phyloP scores from a whole-genome alignment of 2,329 filamentous ascomycete genomes.

The Thermothelomyces thermophilus region DNA sequence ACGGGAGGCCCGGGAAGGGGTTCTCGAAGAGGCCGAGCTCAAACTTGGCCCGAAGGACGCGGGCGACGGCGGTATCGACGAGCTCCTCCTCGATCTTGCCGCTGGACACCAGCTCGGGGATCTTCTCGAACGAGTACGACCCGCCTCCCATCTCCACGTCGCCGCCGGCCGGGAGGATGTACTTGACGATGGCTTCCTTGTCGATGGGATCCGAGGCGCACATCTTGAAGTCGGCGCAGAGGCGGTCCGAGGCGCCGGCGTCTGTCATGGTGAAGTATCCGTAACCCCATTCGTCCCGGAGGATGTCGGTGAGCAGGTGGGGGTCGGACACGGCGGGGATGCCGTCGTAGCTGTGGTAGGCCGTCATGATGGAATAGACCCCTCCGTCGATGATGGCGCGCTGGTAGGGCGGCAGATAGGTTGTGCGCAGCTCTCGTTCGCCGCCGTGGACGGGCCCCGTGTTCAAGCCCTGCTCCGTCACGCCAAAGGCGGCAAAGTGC shows the following conservation, averaged over 20 bases:
- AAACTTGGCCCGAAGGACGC: constrained; percentile 63
- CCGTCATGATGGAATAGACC: constrained; percentile 64
- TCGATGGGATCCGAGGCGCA: constrained; percentile 56
- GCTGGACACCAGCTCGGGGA: constrained; percentile 56
- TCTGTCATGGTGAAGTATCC: constrained; percentile 59
- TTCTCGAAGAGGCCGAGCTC: constrained; percentile 64
- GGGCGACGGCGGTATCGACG: constrained; percentile 60
- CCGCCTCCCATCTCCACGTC: constrained; percentile 74
- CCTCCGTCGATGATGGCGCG: constrained; percentile 63
- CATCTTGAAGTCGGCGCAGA: constrained; percentile 58
- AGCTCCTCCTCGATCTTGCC: constrained; percentile 52
- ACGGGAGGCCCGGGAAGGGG: constrained; percentile 54
- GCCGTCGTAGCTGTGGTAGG: constrained; percentile 70
- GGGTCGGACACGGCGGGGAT: constrained; percentile 60
- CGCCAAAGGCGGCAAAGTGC: constrained; percentile 64
- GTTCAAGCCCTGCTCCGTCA: constrained; percentile 67
- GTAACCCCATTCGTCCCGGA: constrained; percentile 67
- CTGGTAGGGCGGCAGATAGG: constrained; percentile 56
- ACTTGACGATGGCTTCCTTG: constrained; percentile 53
- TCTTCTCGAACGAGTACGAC: constrained; percentile 61
- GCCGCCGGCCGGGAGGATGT: constrained; percentile 56
- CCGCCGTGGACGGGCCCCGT: constrained; percentile 52
- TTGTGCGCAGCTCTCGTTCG: constrained; percentile 48
- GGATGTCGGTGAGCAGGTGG: constrained; percentile 59
- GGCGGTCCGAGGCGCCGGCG: constrained; percentile 62